Percentiles rank a stretch among this genome's conserved stretches.
Evolutionary conservation across 2,329 filamentous ascomycete genomes (phyloP).

Genomic region (Pyrenophora seminiperda): DNA sequence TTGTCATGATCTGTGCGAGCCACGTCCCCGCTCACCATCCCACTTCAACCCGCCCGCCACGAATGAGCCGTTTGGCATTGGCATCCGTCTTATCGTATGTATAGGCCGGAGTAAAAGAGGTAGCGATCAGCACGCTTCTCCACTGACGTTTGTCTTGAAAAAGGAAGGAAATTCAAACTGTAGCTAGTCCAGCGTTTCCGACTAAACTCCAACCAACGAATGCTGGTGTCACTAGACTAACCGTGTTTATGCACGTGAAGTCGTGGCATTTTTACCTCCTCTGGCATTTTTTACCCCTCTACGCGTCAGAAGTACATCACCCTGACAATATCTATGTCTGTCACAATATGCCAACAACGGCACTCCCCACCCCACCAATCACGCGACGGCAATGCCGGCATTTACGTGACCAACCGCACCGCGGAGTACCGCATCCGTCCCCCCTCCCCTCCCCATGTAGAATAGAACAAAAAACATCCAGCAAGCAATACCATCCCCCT

Average conservation of each 20-base stretch:
- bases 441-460: no score
- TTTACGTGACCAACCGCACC: no score
- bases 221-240: background rate
- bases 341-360: background rate
- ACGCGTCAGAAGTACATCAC: constrained; percentile 30
- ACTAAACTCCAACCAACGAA: constrained; percentile 1
- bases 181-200: no score
- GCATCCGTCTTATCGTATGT: constrained; percentile 2
- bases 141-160: background rate
- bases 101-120: background rate
- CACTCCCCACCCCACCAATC: background rate
- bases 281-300: constrained; percentile 3
- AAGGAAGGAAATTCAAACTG: no score
- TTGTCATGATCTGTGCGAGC: background rate
- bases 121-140: background rate
- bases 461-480: no score
- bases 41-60: background rate
- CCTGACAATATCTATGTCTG: no score
- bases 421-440: no score
- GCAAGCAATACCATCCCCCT: no score
- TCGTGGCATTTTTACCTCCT: constrained; percentile 1
- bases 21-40: background rate
- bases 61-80: background rate
- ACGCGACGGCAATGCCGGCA: no score
- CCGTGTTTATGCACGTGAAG: constrained; percentile 6